These are phyloP conservation scores for Catharanthus roseus DNA, from an alignment of 257 asterid species.

Conservation along the genomic window DNA sequence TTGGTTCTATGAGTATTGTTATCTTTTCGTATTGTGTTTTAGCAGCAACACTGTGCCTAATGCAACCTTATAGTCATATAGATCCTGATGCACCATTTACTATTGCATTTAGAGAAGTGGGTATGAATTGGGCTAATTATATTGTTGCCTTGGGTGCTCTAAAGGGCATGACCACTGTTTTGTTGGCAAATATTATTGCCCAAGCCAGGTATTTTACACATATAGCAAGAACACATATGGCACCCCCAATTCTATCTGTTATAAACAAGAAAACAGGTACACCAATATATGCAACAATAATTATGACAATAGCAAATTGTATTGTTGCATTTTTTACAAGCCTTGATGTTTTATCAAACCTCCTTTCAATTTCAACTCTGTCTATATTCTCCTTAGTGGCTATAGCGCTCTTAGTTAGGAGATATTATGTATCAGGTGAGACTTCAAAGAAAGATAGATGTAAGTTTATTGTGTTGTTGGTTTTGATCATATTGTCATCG, in stretches of 20 bases:
- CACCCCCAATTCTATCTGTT: conserved; percentile 61
- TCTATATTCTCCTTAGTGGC: conserved; percentile 56
- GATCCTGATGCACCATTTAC: conserved; percentile 24
- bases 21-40: conserved; percentile 17
- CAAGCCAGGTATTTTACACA: conserved; percentile 65
- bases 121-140: conserved; percentile 25
- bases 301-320: conserved; percentile 41
- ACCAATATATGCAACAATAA: conserved; percentile 49
- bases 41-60: conserved; percentile 19
- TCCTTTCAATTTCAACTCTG: conserved; percentile 55
- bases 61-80: conserved; percentile 19
- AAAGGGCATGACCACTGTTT: conserved; percentile 28
- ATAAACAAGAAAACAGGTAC: conserved; percentile 54
- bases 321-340: conserved; percentile 51
- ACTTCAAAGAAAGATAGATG: conserved; percentile 33
- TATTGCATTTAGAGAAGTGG: conserved; percentile 20
- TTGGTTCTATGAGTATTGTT: conserved; percentile 22
- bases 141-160: conserved; percentile 28
- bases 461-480: conserved; percentile 32
- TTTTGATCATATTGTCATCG: conserved; percentile 38
- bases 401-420: conserved; percentile 42
- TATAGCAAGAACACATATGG: conserved; percentile 61
- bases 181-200: conserved; percentile 18
- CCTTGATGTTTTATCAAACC: conserved; percentile 39
- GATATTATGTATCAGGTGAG: conserved; percentile 45